phyloP scores from a whole-genome alignment of 2,329 filamentous ascomycete genomes.

The Raffaelea arxii region DNA sequence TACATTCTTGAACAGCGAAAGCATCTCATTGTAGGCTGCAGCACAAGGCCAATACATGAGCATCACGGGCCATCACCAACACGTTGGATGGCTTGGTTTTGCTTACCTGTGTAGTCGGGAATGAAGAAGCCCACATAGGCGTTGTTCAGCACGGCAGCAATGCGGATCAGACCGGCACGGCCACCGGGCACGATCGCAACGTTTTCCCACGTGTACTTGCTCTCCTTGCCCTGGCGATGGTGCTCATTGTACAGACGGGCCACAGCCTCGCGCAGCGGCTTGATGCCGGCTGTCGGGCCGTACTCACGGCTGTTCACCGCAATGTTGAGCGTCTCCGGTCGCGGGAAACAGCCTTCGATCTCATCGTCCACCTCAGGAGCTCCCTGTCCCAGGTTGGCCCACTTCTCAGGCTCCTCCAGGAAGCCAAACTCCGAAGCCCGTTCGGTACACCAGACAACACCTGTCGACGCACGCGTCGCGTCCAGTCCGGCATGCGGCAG shows the following conservation, averaged over 20 bases:
- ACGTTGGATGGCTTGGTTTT: too few relatives aligned
- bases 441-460: conserved; percentile 89
- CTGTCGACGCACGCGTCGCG: conserved; percentile 77
- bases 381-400: conserved; percentile 92
- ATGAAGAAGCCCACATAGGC: conserved; percentile 91
- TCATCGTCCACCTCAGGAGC: conserved; percentile 91
- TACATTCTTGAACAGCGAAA: conserved; percentile 85
- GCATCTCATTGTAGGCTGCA: conserved; percentile 94
- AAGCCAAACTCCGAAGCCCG: conserved; percentile 84
- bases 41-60: too few relatives aligned
- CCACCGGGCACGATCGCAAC: conserved; percentile 93
- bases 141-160: conserved; percentile 88
- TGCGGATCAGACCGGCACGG: conserved; percentile 83
- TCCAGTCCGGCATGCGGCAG: conserved; percentile 86
- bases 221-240: conserved; percentile 77
- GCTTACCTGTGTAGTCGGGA: conserved; percentile 74
- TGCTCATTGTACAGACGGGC: conserved; percentile 89
- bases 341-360: conserved; percentile 78
- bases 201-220: conserved; percentile 94
- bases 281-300: conserved; percentile 88
- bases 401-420: conserved; percentile 67
- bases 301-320: conserved; percentile 77
- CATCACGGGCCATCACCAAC: too few relatives aligned
- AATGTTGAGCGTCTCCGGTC: conserved; percentile 70
- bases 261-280: conserved; percentile 78